Base-by-base conservation (phyloP, 495 filamentous ascomycete genomes). In the Penicillium bovifimosum region DNA sequence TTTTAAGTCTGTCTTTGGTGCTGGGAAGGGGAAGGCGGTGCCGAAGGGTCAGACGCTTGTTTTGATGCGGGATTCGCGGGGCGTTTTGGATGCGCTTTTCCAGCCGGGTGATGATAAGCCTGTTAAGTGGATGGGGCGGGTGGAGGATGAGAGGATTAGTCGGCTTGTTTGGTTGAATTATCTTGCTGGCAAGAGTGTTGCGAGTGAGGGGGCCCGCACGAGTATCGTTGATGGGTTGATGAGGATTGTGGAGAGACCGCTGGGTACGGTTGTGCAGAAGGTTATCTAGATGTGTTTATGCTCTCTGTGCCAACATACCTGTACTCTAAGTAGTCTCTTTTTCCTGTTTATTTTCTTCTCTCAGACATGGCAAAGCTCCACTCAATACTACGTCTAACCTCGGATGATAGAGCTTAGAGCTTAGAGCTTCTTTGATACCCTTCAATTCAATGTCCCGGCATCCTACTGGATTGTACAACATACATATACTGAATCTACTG, bases 131-230 rank as follows among this genome's bases (percentile, higher is more conserved):
- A 62, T 95, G 62, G 91, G 91, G 0, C 69, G 73, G 1, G 81
- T 96, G 1, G 56, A 65, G 3, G 93, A 97, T 65, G 86, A 91
- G 76, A 75, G 91, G 46, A 72, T 97, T 9, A 85, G 84, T 47
- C 80, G 88, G 48, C 73, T 89, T 51, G 74, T 97, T 16, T 97
- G 92, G 93, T 70, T 96, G 65, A 85, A 87, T 51, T 98, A 96
- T 70, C 68, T 98, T 32, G 90, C 82, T 16, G 95, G 91, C 7
- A 86, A 85, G 69, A 88, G 82, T 50, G 90, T 96, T 9, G 88
- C 90, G 5, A 95, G 88, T 62, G 90, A 95, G 58, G 78, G 78
- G 6, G 87, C 90, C 26, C 78, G 93, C 54, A 76, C 81, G 74
- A 91, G 79, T 48, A 83, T 98, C 49, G 86, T 96, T 5, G 86